phyloP scores from a whole-genome alignment of 139 green algal genomes.

The Tetraselmis striata region DNA sequence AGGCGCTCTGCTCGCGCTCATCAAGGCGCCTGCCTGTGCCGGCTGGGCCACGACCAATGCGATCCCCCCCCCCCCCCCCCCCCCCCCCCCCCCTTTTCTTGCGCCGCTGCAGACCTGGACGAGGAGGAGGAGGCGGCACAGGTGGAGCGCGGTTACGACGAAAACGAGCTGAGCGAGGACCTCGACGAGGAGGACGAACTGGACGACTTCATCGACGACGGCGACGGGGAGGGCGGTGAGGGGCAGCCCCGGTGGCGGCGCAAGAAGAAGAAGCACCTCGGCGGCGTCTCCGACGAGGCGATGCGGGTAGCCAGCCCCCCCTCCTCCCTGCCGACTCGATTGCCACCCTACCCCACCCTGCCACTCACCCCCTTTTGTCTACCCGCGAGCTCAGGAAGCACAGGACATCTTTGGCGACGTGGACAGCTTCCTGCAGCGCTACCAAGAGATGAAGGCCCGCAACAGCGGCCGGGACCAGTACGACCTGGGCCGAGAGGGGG shows the following conservation, averaged over 20 bases:
- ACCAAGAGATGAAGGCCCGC: neutral
- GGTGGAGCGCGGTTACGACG: slow-evolving; percentile 1
- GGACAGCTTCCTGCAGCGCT: slow-evolving; percentile 6
- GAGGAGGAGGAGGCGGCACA: slow-evolving; percentile 42
- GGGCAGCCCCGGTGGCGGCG: slow-evolving; percentile 8
- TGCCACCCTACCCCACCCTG: too few species aligned
- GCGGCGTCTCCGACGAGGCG: slow-evolving; percentile 33
- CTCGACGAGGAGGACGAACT: slow-evolving; percentile 64
- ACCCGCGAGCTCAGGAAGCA: slow-evolving; percentile 49
- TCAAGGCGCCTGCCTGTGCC: neutral
- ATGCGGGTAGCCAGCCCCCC: slow-evolving; percentile 46
- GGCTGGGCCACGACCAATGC: too few species aligned
- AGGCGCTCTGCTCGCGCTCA: neutral
- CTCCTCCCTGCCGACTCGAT: neutral
- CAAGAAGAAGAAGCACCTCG: slow-evolving; percentile 10
- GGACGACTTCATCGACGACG: slow-evolving; percentile 83
- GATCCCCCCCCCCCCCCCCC: too few species aligned
- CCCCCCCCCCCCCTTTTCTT: too few species aligned
- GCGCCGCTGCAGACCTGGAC: slow-evolving; percentile 65
- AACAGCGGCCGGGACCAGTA: neutral
- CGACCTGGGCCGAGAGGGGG: neutral
- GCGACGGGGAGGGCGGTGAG: slow-evolving; percentile 47
- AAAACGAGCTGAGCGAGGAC: slow-evolving; percentile 19
- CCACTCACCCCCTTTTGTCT: too few species aligned
- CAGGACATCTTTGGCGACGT: slow-evolving; percentile 82